phyloP scores from a whole-genome alignment of 331 rosid genomes.

The Phaseolus coccineus region DNA sequence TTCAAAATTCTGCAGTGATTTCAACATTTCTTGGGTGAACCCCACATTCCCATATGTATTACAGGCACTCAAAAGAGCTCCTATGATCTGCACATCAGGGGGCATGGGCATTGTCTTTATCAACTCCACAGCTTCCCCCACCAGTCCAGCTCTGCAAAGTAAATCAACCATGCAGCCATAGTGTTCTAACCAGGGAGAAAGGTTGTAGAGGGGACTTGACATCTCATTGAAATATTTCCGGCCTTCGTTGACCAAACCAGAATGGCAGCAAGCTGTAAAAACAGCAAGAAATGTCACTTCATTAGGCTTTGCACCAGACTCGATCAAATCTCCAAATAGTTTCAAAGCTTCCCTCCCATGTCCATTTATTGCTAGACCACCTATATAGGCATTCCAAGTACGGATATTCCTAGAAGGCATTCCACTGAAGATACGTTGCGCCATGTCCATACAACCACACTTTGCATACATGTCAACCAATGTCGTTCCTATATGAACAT shows the following conservation, averaged over 20 bases:
- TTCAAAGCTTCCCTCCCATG: slow-evolving; percentile 62
- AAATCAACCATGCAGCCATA: slow-evolving; percentile 89
- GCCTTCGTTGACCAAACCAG: slow-evolving; percentile 79
- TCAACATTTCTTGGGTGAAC: slow-evolving; percentile 61
- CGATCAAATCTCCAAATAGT: slow-evolving; percentile 62
- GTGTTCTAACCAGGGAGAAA: slow-evolving; percentile 75
- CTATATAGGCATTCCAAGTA: slow-evolving; percentile 81
- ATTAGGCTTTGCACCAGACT: slow-evolving; percentile 65
- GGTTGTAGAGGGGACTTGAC: slow-evolving; percentile 53
- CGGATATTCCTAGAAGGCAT: slow-evolving; percentile 69
- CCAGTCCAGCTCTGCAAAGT: slow-evolving; percentile 75
- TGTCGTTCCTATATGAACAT: slow-evolving; percentile 74
- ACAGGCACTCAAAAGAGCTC: slow-evolving; percentile 74
- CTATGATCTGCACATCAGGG: slow-evolving; percentile 84
- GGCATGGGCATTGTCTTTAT: slow-evolving; percentile 80
- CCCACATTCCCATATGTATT: slow-evolving; percentile 59
- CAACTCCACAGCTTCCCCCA: slow-evolving; percentile 74
- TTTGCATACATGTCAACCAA: slow-evolving; percentile 88
- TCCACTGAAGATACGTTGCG: slow-evolving; percentile 53
- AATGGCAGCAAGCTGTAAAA: slow-evolving; percentile 84
- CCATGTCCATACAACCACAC: slow-evolving; percentile 73
- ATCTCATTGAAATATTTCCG: slow-evolving; percentile 60
- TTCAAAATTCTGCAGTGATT: slow-evolving; percentile 57
- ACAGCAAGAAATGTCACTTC: slow-evolving; percentile 79
- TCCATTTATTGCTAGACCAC: slow-evolving; percentile 82